A percentile compares a stretch with the other conserved stretches of the same genome.
Evolutionary conservation across 495 filamentous ascomycete species (phyloP).

Genomic region (Aspergillus taichungensis): DNA sequence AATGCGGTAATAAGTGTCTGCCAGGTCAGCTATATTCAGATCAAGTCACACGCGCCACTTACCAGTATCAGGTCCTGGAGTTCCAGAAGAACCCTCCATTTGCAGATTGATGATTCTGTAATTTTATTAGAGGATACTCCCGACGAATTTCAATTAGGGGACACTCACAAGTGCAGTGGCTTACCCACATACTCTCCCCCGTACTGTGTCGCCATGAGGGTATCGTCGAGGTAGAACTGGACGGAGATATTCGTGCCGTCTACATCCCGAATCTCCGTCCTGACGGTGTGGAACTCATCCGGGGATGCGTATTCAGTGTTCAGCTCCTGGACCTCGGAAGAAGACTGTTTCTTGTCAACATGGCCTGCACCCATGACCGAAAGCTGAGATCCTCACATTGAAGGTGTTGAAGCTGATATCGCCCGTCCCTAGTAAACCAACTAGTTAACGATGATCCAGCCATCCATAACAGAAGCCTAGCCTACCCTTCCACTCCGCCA

Average conservation of each 20-base stretch:
- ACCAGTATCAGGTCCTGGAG: slow-evolving; percentile 18
- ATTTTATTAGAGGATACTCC: background rate
- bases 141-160: background rate
- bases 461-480: background rate
- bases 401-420: slow-evolving; percentile 55
- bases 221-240: slow-evolving; percentile 47
- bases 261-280: slow-evolving; percentile 41
- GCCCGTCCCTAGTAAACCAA: slow-evolving; percentile 32
- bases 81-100: slow-evolving; percentile 23
- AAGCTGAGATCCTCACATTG: slow-evolving; percentile 21
- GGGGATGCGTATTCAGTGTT: slow-evolving; percentile 42
- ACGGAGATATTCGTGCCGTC: slow-evolving; percentile 45
- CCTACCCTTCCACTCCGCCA: slow-evolving; percentile 49
- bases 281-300: slow-evolving; percentile 40
- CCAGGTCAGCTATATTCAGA: background rate
- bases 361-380: background rate
- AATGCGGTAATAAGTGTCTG: slow-evolving; percentile 8
- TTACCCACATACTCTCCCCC: slow-evolving; percentile 42
- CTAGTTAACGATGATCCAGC: background rate
- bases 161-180: slow-evolving; percentile 22
- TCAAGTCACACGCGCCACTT: background rate
- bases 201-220: slow-evolving; percentile 40
- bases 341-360: slow-evolving; percentile 18
- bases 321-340: slow-evolving; percentile 33
- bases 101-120: slow-evolving; percentile 19